phyloP scores from a whole-genome alignment of 331 rosid genomes.

The Malus hybrid region DNA sequence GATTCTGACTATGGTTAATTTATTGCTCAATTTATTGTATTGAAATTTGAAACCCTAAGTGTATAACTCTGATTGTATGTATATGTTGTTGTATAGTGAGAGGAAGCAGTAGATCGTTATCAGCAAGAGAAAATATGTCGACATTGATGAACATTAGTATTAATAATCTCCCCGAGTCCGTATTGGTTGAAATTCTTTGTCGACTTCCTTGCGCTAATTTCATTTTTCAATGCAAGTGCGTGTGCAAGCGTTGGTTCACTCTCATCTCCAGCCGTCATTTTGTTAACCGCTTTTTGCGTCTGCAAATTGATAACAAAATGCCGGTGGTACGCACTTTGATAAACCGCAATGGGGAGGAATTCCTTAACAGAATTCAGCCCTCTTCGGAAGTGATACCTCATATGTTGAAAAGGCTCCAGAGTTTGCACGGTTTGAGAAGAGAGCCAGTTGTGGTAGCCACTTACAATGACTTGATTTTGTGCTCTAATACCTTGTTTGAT shows the following conservation, averaged over 20 bases:
- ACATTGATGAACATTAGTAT: too few relatives aligned
- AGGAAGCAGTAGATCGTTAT: too few relatives aligned
- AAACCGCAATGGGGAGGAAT: neutral
- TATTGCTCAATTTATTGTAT: too few relatives aligned
- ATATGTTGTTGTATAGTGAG: too few relatives aligned
- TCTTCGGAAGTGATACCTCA: neutral
- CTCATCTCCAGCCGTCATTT: neutral
- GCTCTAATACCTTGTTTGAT: neutral
- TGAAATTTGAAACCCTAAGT: too few relatives aligned
- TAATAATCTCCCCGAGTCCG: too few relatives aligned
- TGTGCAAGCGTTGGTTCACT: neutral
- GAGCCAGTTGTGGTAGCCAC: neutral
- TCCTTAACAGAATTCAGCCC: neutral
- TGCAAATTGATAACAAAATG: neutral
- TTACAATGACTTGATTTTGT: neutral
- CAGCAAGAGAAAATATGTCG: too few relatives aligned
- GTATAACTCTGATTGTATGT: too few relatives aligned
- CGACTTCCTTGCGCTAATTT: neutral
- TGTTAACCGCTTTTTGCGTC: neutral
- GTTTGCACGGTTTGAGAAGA: neutral
- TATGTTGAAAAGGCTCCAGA: neutral
- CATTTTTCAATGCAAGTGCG: neutral
- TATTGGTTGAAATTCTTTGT: neutral
- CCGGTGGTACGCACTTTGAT: neutral
- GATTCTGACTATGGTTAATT: too few relatives aligned